Evolutionary conservation across 192 early-diverging fungal species (phyloP).

Genomic region (Podila verticillata): DNA sequence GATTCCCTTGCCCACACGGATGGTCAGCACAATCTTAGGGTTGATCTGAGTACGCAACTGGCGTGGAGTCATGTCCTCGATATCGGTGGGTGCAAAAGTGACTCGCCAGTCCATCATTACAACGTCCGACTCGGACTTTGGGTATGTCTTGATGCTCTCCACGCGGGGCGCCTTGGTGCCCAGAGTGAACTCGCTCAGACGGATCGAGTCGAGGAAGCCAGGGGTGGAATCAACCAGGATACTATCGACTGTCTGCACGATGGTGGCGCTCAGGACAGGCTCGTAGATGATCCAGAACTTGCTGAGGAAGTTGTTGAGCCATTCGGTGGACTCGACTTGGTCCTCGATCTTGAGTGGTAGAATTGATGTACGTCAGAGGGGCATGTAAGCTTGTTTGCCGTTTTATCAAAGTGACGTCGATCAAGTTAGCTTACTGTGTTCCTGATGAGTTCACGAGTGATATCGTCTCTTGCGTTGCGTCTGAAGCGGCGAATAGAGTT

Average conservation of each 20-base stretch:
- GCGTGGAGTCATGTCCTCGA: constrained; percentile 72
- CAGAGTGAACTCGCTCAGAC: constrained; percentile 79
- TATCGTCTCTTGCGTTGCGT: constrained; percentile 74
- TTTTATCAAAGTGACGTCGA: too few species aligned
- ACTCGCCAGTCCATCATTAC: constrained; percentile 93
- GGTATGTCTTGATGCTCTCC: constrained; percentile 75
- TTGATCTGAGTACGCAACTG: constrained; percentile 79
- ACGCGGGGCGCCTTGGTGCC: constrained; percentile 83
- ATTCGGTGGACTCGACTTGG: constrained; percentile 77
- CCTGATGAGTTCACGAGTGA: constrained; percentile 69
- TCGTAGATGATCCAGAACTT: constrained; percentile 95
- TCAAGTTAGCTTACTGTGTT: constrained; percentile 26
- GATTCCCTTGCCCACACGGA: constrained; percentile 88
- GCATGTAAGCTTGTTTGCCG: too few species aligned
- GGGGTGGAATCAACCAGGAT: constrained; percentile 81
- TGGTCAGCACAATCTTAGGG: constrained; percentile 87
- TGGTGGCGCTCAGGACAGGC: constrained; percentile 79
- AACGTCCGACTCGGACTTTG: constrained; percentile 76
- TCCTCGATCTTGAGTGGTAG: constrained; percentile 42
- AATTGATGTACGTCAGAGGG: neutral
- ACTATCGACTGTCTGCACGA: constrained; percentile 76
- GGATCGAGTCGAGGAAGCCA: constrained; percentile 81
- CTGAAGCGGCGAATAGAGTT: constrained; percentile 77
- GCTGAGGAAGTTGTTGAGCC: constrained; percentile 89
- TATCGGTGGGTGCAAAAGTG: constrained; percentile 86